phyloP scores from a whole-genome alignment of 257 asterid species.

The Linaria vulgaris region DNA sequence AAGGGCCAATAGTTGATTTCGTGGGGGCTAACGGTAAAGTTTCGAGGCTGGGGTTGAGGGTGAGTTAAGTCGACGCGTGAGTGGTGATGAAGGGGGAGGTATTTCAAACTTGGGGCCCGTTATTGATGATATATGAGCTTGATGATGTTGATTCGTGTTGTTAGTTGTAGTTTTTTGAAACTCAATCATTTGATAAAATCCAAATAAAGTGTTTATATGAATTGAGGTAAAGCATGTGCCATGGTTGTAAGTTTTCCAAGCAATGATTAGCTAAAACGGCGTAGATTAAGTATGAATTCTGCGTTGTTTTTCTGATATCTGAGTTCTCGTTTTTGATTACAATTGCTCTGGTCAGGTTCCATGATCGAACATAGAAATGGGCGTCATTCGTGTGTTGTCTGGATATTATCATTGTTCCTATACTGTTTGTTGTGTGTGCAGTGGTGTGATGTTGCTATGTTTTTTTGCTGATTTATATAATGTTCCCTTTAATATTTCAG shows the following conservation, averaged over 20 bases:
- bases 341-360: neutral
- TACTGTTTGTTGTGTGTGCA: neutral
- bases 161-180: too few relatives aligned
- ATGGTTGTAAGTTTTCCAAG: neutral
- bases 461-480: neutral
- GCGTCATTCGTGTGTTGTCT: too few relatives aligned
- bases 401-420: neutral
- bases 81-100: too few relatives aligned
- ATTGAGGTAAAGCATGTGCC: neutral
- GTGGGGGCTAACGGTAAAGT: neutral
- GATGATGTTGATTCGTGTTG: too few relatives aligned
- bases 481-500: neutral
- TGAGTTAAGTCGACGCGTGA: too few relatives aligned
- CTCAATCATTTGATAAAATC: too few relatives aligned
- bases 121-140: too few relatives aligned
- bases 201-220: too few relatives aligned
- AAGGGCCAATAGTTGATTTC: neutral
- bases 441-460: neutral
- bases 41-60: too few relatives aligned
- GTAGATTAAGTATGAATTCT: neutral
- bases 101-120: too few relatives aligned
- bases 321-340: neutral
- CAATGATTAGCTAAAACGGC: neutral
- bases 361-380: neutral
- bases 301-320: neutral